A percentile compares a stretch with the other conserved stretches of the same genome.
phyloP scores from a whole-genome alignment of 176 grass and related monocot species.

The Triticum dicoccoides region DNA sequence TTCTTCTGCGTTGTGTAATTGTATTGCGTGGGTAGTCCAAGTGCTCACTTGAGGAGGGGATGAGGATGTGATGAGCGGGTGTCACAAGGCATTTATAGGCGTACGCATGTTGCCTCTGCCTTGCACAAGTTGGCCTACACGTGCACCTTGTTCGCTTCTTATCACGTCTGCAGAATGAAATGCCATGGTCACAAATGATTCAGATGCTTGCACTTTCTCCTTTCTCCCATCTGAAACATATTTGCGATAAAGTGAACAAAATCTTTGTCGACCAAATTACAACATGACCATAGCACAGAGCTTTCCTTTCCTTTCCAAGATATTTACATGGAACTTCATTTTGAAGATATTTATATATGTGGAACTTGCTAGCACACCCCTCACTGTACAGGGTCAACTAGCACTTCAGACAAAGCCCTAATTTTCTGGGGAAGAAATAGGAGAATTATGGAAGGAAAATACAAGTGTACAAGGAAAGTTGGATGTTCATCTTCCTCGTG shows the following conservation, averaged over 20 bases:
- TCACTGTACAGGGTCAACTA: neutral
- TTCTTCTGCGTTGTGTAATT: neutral
- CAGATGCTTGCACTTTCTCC: neutral
- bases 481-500: neutral
- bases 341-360: neutral
- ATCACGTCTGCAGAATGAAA: neutral
- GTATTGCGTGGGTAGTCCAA: neutral
- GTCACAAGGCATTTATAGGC: constrained; percentile 29
- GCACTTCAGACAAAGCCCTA: too few relatives aligned
- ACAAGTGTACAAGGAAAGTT: neutral
- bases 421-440: neutral
- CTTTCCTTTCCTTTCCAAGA: neutral
- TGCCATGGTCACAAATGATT: neutral
- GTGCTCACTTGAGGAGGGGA: neutral
- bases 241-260: neutral
- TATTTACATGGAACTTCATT: neutral
- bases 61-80: neutral
- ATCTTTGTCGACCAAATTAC: neutral
- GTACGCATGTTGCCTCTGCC: neutral
- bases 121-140: neutral
- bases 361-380: neutral
- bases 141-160: neutral
- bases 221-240: neutral
- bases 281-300: neutral
- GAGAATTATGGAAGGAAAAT: neutral